Percentiles rank a stretch among this genome's conserved stretches.
These are phyloP conservation scores for Galerina marginata DNA, from an alignment of 768 basidiomycete genomes.

Conservation along the genomic window DNA sequence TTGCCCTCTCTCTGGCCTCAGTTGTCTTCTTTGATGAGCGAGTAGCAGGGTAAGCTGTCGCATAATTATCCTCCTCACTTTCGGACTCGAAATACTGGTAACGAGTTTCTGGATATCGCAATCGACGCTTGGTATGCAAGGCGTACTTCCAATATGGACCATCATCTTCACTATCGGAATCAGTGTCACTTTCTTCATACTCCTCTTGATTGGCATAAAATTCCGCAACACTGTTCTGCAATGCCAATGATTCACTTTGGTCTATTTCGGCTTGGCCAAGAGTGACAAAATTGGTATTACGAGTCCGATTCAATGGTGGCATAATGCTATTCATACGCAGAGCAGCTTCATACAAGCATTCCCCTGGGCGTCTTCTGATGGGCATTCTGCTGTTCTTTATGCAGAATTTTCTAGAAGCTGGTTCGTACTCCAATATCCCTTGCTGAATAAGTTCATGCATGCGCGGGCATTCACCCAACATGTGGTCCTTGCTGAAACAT, in stretches of 20 bases:
- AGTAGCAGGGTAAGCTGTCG: neutral
- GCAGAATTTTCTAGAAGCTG: neutral
- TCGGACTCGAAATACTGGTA: neutral
- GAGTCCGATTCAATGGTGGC: neutral
- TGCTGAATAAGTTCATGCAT: conserved; percentile 7
- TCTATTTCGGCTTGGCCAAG: neutral
- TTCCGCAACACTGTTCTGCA: neutral
- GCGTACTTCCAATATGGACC: conserved; percentile 2
- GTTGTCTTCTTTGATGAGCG: neutral
- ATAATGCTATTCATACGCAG: neutral
- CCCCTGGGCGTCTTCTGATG: neutral
- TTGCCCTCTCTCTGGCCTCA: neutral
- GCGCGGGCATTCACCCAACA: conserved; percentile 4
- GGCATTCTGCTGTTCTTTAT: neutral
- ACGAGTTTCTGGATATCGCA: neutral
- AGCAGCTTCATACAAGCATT: conserved; percentile 2
- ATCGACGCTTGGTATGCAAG: neutral
- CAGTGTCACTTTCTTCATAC: neutral
- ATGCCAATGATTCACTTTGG: neutral
- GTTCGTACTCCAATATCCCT: conserved; percentile 3
- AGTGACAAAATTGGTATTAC: neutral
- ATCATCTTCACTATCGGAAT: neutral
- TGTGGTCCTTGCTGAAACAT: conserved; percentile 5
- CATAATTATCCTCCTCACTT: neutral
- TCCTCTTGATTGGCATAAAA: neutral